Evolutionary conservation across 2,329 filamentous ascomycete genomes (phyloP).

Genomic region (Ampelomyces quisqualis): DNA sequence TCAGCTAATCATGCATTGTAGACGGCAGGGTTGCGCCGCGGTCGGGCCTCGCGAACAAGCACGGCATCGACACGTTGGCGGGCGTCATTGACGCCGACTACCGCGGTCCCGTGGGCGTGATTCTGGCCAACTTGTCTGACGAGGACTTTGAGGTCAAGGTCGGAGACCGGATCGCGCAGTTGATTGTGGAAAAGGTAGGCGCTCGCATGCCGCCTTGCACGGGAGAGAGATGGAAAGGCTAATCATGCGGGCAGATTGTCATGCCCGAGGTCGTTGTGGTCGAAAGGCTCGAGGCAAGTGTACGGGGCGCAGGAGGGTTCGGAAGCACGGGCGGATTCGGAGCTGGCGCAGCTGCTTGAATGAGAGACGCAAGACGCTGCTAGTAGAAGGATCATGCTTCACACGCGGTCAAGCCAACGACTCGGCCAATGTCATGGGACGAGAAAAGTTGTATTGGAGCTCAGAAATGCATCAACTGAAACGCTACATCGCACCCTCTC

Average conservation of each 20-base stretch:
- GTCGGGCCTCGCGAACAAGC: constrained; percentile 86
- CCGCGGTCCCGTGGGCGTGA: constrained; percentile 86
- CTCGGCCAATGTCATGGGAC: too few relatives aligned
- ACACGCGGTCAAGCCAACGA: too few relatives aligned
- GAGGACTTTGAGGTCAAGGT: constrained; percentile 76
- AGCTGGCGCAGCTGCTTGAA: constrained; percentile 1
- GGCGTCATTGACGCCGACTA: constrained; percentile 99
- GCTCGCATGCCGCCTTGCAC: too few relatives aligned
- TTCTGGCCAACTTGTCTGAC: constrained; percentile 91
- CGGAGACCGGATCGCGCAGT: constrained; percentile 89
- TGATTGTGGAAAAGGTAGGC: constrained; percentile 81
- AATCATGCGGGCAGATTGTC: constrained; percentile 63
- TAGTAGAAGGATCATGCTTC: too few relatives aligned
- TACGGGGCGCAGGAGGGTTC: constrained; percentile 74
- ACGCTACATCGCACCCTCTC: constrained; percentile 17
- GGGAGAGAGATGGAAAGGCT: too few relatives aligned
- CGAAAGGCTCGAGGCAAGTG: constrained; percentile 82
- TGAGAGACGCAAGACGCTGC: neutral
- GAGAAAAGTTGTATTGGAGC: too few relatives aligned
- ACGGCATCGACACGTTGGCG: constrained; percentile 94
- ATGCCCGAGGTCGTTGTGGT: constrained; percentile 93
- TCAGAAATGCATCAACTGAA: too few relatives aligned
- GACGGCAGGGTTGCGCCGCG: constrained; percentile 88
- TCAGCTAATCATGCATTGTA: constrained; percentile 39
- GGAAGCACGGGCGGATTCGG: constrained; percentile 45